These are phyloP conservation scores for Colletotrichum liaoningense DNA, from an alignment of 2,329 filamentous ascomycete genomes.

Conservation along the genomic window DNA sequence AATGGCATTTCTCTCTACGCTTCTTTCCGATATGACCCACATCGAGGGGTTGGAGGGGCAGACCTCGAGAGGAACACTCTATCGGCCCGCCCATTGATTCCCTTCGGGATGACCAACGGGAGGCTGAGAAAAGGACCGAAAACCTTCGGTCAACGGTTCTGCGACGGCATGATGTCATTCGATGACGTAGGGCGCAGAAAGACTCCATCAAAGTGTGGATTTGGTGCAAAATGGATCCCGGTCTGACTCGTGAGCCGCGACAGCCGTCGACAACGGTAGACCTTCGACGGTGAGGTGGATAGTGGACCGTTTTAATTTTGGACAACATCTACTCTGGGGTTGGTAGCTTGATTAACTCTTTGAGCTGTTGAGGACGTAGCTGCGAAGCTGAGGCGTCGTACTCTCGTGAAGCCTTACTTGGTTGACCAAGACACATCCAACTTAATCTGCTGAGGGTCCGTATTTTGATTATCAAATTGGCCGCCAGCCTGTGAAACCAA, in stretches of 20 bases:
- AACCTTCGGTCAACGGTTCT: conserved; percentile 6
- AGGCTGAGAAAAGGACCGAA: conserved; percentile 10
- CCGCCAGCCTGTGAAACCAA: neutral
- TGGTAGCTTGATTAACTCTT: neutral
- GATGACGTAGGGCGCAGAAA: conserved; percentile 2
- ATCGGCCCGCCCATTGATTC: neutral
- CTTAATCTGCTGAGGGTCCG: neutral
- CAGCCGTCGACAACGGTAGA: conserved; percentile 5
- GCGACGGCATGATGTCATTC: conserved; percentile 33
- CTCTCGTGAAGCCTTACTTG: neutral
- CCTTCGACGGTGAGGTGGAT: neutral
- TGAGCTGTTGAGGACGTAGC: no score
- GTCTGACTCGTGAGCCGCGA: conserved; percentile 18
- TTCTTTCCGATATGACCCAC: neutral
- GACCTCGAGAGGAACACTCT: conserved; percentile 1
- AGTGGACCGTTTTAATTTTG: neutral
- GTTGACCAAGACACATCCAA: neutral
- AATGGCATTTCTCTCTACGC: neutral
- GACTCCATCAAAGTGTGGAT: conserved; percentile 7
- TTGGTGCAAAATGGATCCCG: neutral
- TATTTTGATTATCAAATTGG: neutral
- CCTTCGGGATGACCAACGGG: neutral
- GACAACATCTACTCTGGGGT: neutral
- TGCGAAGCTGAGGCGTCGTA: no score
- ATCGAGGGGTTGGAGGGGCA: conserved; percentile 8